Base-by-base conservation (phyloP, 2,329 filamentous ascomycete genomes). In the Bipolaris victoriae region DNA sequence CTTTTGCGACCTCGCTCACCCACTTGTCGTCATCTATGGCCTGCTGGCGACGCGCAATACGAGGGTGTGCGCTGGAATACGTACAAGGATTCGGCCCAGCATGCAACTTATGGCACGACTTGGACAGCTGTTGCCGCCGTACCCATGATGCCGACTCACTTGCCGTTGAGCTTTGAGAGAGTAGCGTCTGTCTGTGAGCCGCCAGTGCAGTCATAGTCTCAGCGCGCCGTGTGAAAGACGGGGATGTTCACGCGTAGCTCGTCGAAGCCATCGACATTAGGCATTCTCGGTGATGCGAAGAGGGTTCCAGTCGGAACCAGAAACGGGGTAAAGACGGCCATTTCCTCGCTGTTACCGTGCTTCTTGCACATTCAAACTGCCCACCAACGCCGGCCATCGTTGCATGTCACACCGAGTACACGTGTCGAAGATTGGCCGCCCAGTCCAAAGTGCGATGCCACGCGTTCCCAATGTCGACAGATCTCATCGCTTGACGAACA, bases 401-500 rank as follows among this genome's bases (percentile, higher is more conserved):
- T 47, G 60, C 64, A 70, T 7, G 57, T 58, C n/a, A 65, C 35
- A 20, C 61, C 60, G 29, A 65, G 22, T 39, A 63, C 61, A 41
- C 64, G 58, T 37, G 65, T 68, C 24, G 64, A 63, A 48, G 64
- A 69, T 3, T 64, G 61, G 20, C 78, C 79, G 2, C 69, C 65
- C 68, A 55, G 63, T 61, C 24, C 77, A 79, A 37, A 85, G 72
- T 13, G 70, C 63, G 22, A 79, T 63, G 35, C 78, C 68, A 66
- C 48, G 7, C 59, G 43, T 22, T 69, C 58, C 50, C 57, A 60
- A 36, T 86, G 78, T 16, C 76, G 65, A 3, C 78, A 77, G 33
- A 86, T 65, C 60, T 85, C 82, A 1, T 68, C 57, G 0, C 80
- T 81, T 13, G 70, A 69, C 0, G 78, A 68, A 59, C 82, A 84